Evolutionary conservation across 2,329 filamentous ascomycete genomes (phyloP).

Genomic region (Colletotrichum chlorophyti): DNA sequence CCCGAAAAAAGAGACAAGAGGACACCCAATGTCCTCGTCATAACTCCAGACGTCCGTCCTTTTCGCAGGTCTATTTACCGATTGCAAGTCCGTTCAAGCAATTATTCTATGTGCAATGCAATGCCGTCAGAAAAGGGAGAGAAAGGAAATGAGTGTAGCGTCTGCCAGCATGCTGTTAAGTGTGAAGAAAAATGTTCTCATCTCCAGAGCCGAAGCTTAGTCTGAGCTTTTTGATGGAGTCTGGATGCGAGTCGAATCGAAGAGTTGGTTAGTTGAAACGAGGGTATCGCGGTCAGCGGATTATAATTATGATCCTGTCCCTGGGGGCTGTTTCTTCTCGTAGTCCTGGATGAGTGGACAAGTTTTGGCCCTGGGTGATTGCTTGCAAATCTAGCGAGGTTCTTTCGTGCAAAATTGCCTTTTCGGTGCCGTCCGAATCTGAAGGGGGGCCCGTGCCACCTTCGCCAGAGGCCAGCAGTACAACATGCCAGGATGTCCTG

Average conservation of each 20-base stretch:
- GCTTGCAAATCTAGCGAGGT: neutral
- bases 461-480: neutral
- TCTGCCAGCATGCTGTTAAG: conserved; percentile 18
- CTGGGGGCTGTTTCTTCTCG: neutral
- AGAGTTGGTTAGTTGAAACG: neutral
- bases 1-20: conserved; percentile 27
- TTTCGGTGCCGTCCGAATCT: conserved; percentile 12
- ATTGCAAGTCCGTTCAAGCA: conserved; percentile 20
- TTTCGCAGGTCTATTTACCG: conserved; percentile 26
- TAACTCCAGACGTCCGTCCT: conserved; percentile 26
- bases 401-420: conserved; percentile 8
- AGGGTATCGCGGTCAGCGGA: conserved; percentile 24
- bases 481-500: conserved; percentile 4
- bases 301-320: conserved; percentile 28
- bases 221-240: conserved; percentile 16
- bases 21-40: conserved; percentile 27
- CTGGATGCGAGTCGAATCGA: conserved; percentile 9
- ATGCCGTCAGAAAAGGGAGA: conserved; percentile 7
- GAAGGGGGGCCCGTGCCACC: conserved; percentile 6
- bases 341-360: neutral
- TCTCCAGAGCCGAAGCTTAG: conserved; percentile 21
- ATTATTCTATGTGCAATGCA: conserved; percentile 27
- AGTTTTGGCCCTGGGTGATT: neutral
- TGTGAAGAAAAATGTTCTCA: neutral
- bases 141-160: conserved; percentile 5